Base-by-base conservation (phyloP, 441 rosid genomes). In the Manihot esculenta region DNA sequence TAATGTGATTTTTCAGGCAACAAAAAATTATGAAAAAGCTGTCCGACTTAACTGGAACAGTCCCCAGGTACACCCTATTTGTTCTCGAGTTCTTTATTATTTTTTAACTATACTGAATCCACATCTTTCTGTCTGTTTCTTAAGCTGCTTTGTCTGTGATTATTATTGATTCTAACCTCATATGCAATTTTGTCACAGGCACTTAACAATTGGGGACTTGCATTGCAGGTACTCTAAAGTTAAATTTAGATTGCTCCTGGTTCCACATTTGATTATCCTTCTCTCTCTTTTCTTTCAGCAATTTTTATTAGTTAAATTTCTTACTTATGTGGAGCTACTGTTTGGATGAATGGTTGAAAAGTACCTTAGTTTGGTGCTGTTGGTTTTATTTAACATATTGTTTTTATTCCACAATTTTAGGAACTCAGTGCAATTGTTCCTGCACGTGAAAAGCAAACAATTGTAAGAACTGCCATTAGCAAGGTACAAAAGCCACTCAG, bases 341-440 rank as follows among this genome's bases (percentile, higher is more conserved):
- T 48, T 26, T 51, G 38, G 17, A 10, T 66, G 61, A 26, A 33
- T 64, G 15, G 8, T 38, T 62, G 14, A 13, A 24, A 59, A 27
- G 11, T 38, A 10, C n/a, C n/a, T n/a, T 9, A 26, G 26, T 30
- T 20, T 44, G 12, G 60, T 58, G 50, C 68, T 45, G 47, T 59
- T 68, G 68, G 66, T 55, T 63, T 67, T 6, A 56, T 76, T 49
- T 68, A 21, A 56, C 69, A 61, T 54, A 10, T 69, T 48, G 30
- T 48, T 70, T 65, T 65, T 33, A 64, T 64, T 48, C 76, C 59
- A 41, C 73, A 68, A 72, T 41, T 75, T 59, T 75, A 96, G 98
- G 99, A 96, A 87, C 97, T 93, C 71, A 90, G 99, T 81, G 94
- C 93, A 48, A 96, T 96, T 79, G 99, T 96, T 79, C 97, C 98